Evolutionary conservation across 2,329 filamentous ascomycete species (phyloP), one percentile per base, ranked within the genome.

Genomic region (Fusarium setosum): DNA sequence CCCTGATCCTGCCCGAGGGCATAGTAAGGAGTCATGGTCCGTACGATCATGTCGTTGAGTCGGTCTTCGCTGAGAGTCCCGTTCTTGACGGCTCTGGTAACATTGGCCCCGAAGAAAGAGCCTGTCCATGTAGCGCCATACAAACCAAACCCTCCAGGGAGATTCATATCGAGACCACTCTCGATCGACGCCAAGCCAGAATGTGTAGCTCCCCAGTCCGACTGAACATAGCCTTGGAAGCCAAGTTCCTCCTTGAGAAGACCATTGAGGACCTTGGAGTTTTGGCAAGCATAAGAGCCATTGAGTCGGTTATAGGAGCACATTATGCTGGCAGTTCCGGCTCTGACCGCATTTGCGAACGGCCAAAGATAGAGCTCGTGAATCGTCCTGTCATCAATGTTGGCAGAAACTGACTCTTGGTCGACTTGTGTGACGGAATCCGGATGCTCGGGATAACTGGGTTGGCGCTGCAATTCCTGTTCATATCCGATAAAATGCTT

Each of bases 311-410:
- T 90, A 67, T 96, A 96, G 2, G 88, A 86, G 73, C 92, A 93
- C 93, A 96, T 96, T 52, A 96, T 81, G 5, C 88, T 89, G 1
- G 87, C 90, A 2, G 93, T 91, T 18, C 92, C 92, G 5, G 91
- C 92, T 56, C 85, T 86, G 20, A 97, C 83, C 5, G 89, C 90
- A 65, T 94, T 89, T 0, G 89, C 88, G 73, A 94, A 94, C 0
- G 91, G 92, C 92, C 92, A 94, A 0, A 88, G 82, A 68, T 93
- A 94, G 0, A 93, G 75, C 74, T 94, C 91, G 72, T 93, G 79
- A 4, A 67, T 6, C 1, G 59, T 56, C 21, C 59, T 63, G 15
- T 66, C 58, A 12, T 66, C 59, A 3, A 60, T 9, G n/a, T 66
- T 67, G 49, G 88, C 87, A 13, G 88, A 92, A 15, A 37, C n/a